phyloP scores from a whole-genome alignment of 306 rosid genomes.

The Sesbania bispinosa region DNA sequence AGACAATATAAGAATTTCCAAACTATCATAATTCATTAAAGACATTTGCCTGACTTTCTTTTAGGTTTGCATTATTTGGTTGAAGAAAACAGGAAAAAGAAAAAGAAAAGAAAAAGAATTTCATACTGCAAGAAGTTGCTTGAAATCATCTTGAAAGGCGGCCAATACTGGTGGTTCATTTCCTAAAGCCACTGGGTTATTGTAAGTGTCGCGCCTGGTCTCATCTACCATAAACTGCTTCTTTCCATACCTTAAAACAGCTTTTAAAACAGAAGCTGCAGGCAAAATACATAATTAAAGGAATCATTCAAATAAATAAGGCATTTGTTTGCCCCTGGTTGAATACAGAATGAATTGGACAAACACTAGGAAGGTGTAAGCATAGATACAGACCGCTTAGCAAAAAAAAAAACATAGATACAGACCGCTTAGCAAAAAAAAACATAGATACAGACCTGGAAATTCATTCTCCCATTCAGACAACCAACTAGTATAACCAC shows the following conservation, averaged over 20 bases:
- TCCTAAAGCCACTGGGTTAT: constrained; percentile 33
- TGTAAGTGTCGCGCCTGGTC: constrained; percentile 81
- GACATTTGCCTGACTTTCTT: constrained; percentile 3
- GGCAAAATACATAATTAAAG: constrained; percentile 13
- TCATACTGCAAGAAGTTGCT: constrained; percentile 71
- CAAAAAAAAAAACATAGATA: too few species aligned
- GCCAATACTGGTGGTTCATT: constrained; percentile 42
- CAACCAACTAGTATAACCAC: constrained; percentile 53
- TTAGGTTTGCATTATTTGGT: neutral
- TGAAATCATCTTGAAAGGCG: constrained; percentile 55
- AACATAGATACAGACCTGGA: constrained; percentile 50
- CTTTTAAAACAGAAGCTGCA: constrained; percentile 85
- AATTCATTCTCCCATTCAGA: constrained; percentile 91
- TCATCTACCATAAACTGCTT: constrained; percentile 73
- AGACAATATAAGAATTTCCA: neutral
- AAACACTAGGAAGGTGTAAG: neutral
- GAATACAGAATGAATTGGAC: neutral
- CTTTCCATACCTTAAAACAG: constrained; percentile 70
- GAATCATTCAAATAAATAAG: neutral
- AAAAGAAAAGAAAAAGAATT: neutral
- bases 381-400: constrained; percentile 39
- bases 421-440: too few species aligned
- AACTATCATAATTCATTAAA: neutral
- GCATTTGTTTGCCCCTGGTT: neutral
- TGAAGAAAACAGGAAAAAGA: neutral